Conservation (phyloP, 2,329 filamentous ascomycete species). For the Aspergillus terreus region DNA sequence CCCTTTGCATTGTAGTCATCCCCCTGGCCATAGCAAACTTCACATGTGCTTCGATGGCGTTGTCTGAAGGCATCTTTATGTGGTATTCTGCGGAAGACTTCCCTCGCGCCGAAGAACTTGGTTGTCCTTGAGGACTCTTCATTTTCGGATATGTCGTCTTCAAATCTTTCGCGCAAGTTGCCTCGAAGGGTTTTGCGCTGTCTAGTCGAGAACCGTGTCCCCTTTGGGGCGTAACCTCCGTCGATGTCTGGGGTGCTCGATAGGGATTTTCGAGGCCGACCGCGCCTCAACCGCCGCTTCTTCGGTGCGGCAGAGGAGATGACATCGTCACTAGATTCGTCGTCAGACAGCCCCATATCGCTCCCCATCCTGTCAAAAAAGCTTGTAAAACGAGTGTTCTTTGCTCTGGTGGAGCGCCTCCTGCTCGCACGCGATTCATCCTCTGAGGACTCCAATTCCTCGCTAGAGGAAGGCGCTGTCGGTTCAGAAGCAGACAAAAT, state of each 20-base stretch:
- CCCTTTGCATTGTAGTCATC: slow-evolving; percentile 57
- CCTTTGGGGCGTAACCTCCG: slow-evolving; percentile 10
- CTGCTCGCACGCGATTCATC: neutral
- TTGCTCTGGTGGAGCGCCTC: slow-evolving; percentile 11
- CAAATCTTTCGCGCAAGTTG: slow-evolving; percentile 44
- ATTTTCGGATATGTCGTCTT: slow-evolving; percentile 36
- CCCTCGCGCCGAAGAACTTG: slow-evolving; percentile 60
- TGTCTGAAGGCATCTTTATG: slow-evolving; percentile 63
- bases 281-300: slow-evolving; percentile 6
- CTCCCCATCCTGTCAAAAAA: slow-evolving; percentile 18
- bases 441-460: slow-evolving; percentile 10
- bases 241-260: slow-evolving; percentile 9
- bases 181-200: slow-evolving; percentile 24
- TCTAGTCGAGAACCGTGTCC: slow-evolving; percentile 30
- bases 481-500: slow-evolving; percentile 3
- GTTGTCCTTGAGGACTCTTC: slow-evolving; percentile 45
- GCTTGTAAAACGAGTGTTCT: slow-evolving; percentile 14
- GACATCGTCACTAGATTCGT: slow-evolving; percentile 22
- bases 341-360: slow-evolving; percentile 12
- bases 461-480: slow-evolving; percentile 4
- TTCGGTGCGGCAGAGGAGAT: slow-evolving; percentile 11
- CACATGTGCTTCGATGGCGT: slow-evolving; percentile 68
- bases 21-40: slow-evolving; percentile 61
- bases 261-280: slow-evolving; percentile 8
- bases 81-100: slow-evolving; percentile 65